phyloP scores from a whole-genome alignment of 129 eudicot species.

The Chrysanthemum makinoi region DNA sequence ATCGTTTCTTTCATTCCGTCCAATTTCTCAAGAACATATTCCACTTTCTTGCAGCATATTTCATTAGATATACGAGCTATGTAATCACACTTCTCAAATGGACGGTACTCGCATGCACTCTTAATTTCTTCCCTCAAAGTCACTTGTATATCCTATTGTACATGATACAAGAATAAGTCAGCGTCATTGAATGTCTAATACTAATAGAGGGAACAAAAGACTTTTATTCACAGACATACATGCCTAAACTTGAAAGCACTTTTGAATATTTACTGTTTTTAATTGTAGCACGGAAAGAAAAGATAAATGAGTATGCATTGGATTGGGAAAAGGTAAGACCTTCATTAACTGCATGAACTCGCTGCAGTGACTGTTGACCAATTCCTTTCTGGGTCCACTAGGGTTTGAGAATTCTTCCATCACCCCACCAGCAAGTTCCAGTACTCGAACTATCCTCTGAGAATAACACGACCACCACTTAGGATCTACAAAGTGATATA shows the following conservation, averaged over 20 bases:
- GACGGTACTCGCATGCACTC: constrained; percentile 92
- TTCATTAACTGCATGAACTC: constrained; percentile 89
- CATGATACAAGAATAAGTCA: constrained; percentile 4
- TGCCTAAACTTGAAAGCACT: neutral
- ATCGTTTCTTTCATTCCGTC: constrained; percentile 65
- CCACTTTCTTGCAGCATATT: constrained; percentile 84
- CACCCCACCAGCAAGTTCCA: constrained; percentile 88
- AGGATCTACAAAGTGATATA: constrained; percentile 2
- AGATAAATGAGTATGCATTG: neutral
- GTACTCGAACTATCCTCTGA: constrained; percentile 75
- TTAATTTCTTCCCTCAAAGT: constrained; percentile 88
- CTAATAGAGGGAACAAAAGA: neutral
- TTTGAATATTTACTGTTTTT: neutral
- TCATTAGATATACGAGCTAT: constrained; percentile 77
- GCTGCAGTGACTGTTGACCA: constrained; percentile 64
- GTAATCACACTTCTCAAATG: constrained; percentile 94
- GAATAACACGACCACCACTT: constrained; percentile 7
- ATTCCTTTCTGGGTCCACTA: constrained; percentile 82
- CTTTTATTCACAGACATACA: no score
- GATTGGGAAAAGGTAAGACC: constrained; percentile 36
- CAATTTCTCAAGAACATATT: constrained; percentile 52
- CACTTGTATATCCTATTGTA: constrained; percentile 74
- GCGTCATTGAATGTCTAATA: neutral
- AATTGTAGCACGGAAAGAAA: neutral
- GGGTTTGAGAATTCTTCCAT: constrained; percentile 90